Evolutionary conservation across 2,329 filamentous ascomycete species (phyloP).

Genomic region (Scedosporium boydii): DNA sequence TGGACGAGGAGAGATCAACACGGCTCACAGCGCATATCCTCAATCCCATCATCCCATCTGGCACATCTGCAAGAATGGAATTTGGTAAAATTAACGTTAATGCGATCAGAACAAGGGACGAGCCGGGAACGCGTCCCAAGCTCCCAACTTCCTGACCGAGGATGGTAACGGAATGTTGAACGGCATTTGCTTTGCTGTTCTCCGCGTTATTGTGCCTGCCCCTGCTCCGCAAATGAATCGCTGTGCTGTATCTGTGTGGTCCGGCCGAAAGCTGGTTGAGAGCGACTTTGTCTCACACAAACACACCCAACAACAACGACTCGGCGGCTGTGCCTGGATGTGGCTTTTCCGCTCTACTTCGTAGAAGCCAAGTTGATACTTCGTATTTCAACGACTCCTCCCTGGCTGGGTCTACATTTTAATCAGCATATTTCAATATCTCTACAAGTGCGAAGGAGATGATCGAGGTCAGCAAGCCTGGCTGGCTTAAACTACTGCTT

Average conservation of each 20-base stretch:
- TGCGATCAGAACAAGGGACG: neutral
- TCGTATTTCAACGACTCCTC: too few relatives aligned
- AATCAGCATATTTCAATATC: too few relatives aligned
- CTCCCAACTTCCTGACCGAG: neutral
- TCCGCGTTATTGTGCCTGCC: neutral
- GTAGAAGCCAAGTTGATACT: too few relatives aligned
- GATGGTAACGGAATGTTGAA: neutral
- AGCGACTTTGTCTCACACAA: too few relatives aligned
- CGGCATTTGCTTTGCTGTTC: neutral
- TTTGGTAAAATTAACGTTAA: neutral
- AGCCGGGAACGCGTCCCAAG: neutral
- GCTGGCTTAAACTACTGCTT: neutral
- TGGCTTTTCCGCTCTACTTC: too few relatives aligned
- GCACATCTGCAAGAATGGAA: neutral
- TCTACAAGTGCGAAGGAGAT: too few relatives aligned
- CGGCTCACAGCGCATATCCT: neutral
- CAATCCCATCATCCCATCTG: neutral
- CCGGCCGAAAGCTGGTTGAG: too few relatives aligned
- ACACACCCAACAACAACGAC: too few relatives aligned
- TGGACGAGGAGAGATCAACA: too few relatives aligned
- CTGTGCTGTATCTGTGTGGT: neutral
- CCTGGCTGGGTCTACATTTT: too few relatives aligned
- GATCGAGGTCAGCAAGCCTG: neutral
- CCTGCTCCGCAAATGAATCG: neutral
- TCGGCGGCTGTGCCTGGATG: too few relatives aligned